Percentiles rank a stretch among this genome's conserved stretches.
Evolutionary conservation across 768 basidiomycete species (phyloP).

Genomic region (Boletellus ananas): DNA sequence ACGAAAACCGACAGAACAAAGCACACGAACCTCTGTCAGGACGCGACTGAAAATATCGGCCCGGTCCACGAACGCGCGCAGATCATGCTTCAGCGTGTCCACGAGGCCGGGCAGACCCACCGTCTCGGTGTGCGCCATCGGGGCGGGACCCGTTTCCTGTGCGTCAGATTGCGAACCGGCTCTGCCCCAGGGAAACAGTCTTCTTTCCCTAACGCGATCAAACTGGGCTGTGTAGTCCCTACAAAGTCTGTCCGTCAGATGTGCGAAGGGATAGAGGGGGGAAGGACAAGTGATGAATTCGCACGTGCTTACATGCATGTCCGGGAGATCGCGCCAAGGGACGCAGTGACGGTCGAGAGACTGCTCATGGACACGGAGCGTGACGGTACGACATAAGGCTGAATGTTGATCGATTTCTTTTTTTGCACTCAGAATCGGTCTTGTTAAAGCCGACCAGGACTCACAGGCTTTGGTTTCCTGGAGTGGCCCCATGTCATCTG

Average conservation of each 20-base stretch:
- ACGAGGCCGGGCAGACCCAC: neutral
- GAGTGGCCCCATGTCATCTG: neutral
- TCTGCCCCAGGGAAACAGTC: neutral
- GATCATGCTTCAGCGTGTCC: conserved; percentile 5
- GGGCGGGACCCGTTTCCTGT: neutral
- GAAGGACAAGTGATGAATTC: neutral
- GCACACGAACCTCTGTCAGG: conserved; percentile 13
- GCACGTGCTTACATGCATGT: conserved; percentile 3
- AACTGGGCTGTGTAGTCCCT: conserved; percentile 9
- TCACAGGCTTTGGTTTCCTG: conserved; percentile 11
- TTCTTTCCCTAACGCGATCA: conserved; percentile 3
- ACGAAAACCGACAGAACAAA: too few species aligned
- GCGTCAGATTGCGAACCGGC: neutral
- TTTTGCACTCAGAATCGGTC: neutral
- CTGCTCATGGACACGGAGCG: neutral
- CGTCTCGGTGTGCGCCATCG: neutral
- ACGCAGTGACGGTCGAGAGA: conserved; percentile 4
- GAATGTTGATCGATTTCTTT: neutral
- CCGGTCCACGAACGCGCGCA: conserved; percentile 6
- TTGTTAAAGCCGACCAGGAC: neutral
- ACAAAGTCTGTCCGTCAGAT: neutral
- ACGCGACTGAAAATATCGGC: conserved; percentile 9
- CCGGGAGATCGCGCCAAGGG: conserved; percentile 3
- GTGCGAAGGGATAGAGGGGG: too few species aligned
- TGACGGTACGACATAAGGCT: neutral